Percentiles rank a stretch among this genome's conserved stretches.
Conservation (phyloP, 768 basidiomycete genomes). For the Termitomyces titanicus region DNA sequence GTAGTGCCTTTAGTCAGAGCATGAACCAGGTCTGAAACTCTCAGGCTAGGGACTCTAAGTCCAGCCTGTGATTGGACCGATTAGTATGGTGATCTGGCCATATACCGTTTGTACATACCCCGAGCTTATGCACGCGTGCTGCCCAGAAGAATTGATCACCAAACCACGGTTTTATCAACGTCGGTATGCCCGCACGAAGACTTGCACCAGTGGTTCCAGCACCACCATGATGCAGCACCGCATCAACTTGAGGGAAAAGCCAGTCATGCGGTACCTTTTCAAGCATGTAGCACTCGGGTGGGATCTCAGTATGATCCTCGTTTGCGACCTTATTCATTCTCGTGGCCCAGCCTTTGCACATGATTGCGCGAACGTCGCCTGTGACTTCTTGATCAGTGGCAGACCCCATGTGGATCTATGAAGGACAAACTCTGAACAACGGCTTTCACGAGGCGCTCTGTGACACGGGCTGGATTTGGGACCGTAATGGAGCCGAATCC, state of each 20-base stretch:
- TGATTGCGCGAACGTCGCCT: conserved; percentile 64
- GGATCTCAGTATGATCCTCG: conserved; percentile 39
- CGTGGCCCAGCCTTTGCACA: conserved; percentile 66
- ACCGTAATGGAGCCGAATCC: conserved; percentile 72
- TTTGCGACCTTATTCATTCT: conserved; percentile 39
- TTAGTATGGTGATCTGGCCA: neutral
- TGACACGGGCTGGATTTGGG: conserved; percentile 51
- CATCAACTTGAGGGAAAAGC: conserved; percentile 59
- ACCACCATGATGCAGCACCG: conserved; percentile 65
- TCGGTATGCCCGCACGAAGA: conserved; percentile 61
- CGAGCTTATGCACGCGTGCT: conserved; percentile 57
- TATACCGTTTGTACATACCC: conserved; percentile 32
- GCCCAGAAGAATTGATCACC: conserved; percentile 71
- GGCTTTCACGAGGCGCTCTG: conserved; percentile 53
- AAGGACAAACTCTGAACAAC: conserved; percentile 49
- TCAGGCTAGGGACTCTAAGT: conserved; percentile 43
- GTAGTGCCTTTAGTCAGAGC: conserved; percentile 55
- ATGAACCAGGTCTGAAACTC: conserved; percentile 44
- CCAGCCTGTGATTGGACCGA: conserved; percentile 35
- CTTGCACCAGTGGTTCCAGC: conserved; percentile 71
- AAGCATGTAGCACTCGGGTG: conserved; percentile 50
- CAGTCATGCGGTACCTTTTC: conserved; percentile 69
- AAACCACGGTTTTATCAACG: conserved; percentile 70
- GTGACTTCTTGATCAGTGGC: neutral
- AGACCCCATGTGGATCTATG: neutral